Evolutionary conservation across 2,329 filamentous ascomycete species (phyloP), one percentile per base, ranked within the genome.

Genomic region (Phyllosticta paracitricarpa): DNA sequence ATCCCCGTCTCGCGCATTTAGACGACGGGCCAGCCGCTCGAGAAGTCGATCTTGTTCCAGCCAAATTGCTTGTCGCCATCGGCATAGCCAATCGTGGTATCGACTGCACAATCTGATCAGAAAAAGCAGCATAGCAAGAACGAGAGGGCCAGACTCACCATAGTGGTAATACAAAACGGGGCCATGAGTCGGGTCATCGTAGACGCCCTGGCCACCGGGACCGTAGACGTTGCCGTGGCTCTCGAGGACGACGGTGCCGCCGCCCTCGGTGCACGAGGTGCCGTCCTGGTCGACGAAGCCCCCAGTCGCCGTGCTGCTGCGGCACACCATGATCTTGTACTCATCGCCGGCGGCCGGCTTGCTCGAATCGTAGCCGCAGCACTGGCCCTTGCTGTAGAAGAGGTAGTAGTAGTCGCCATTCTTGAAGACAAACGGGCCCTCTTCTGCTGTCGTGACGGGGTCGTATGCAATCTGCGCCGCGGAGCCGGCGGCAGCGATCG

Each of bases 271-370:
- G 68, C 85, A 88, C 33, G 76, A 72, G 17, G 68, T 73, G 1
- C 85, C 84, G 57, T 68, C 69, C 61, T 78, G 73, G 66, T 89
- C 86, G 26, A 80, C 72, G 66, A 84, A 89, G 1, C 75, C 75
- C 0, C 83, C 77, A 0, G 76, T 82, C 4, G 79, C 77, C 6
- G 72, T 76, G 1, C 71, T 75, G 3, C 81, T 83, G n/a, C 84
- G 75, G 73, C 86, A 88, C 26, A 86, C 84, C 67, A 80, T 81
- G 69, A 88, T 84, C 69, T 81, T 82, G 71, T 89, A 89, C 71
- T 88, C 86, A n/a, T 75, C 73, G 3, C 85, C 85, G 0, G 75
- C 56, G 0, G 82, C 78, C 0, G 85, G 84, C 61, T 69, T 73
- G 59, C 66, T 74, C 0, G 68, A 70, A 64, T 85, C 80, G 64